These are phyloP conservation scores for Lathyrus tuberosus DNA, from an alignment of 306 rosid genomes.

Conservation along the genomic window DNA sequence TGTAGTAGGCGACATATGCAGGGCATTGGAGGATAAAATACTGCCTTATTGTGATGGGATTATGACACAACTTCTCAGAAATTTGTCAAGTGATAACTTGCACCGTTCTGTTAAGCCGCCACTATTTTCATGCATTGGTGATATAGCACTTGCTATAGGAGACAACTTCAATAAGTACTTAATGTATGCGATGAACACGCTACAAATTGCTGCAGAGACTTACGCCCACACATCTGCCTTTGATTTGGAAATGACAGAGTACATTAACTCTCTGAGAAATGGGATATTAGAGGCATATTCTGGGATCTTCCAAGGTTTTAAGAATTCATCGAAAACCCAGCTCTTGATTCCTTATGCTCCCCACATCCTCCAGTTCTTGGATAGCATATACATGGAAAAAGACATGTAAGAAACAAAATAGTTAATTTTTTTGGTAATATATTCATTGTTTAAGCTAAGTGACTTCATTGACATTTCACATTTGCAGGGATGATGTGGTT, in stretches of 20 bases:
- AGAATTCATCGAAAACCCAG: constrained; percentile 80
- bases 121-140: constrained; percentile 88
- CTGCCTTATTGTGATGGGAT: constrained; percentile 91
- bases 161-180: constrained; percentile 83
- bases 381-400: constrained; percentile 79
- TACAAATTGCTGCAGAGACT: constrained; percentile 84
- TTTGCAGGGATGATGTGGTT: constrained; percentile 82
- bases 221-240: constrained; percentile 68
- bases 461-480: constrained; percentile 9
- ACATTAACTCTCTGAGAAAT: constrained; percentile 82
- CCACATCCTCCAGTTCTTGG: constrained; percentile 87
- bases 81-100: constrained; percentile 83
- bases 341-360: constrained; percentile 83
- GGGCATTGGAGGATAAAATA: constrained; percentile 87
- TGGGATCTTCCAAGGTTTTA: constrained; percentile 92
- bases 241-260: constrained; percentile 85
- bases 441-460: constrained; percentile 26
- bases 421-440: background rate
- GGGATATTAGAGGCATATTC: constrained; percentile 96
- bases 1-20: constrained; percentile 91
- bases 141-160: constrained; percentile 86
- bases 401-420: constrained; percentile 70
- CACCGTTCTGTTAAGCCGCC: constrained; percentile 94
- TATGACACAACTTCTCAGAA: constrained; percentile 86
- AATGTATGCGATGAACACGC: constrained; percentile 89